Evolutionary conservation across 768 basidiomycete species (phyloP), one percentile per base, ranked within the genome.

Genomic region (Steccherinum ochraceum): DNA sequence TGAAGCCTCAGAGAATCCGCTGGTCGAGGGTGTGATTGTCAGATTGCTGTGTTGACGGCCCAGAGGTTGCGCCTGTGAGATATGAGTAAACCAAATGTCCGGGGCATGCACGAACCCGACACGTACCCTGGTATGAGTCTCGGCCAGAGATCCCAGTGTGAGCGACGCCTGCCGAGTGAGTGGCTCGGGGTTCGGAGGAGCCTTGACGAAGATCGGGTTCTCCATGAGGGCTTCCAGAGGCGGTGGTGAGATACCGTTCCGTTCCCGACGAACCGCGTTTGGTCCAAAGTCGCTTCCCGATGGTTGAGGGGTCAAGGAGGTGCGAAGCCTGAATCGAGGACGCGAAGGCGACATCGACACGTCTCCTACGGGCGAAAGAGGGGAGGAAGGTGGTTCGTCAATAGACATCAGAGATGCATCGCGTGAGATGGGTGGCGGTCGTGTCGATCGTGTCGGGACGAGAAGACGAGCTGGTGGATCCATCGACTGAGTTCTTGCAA

Each of bases 231-330:
- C 55, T 24, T 75, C 73, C 24, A 89, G 65, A 4, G 85, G 75
- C 23, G 88, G 88, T 4, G 88, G 88, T 56, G 88, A 86, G 19
- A 84, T 84, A 26, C 67, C 64, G 55, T 84, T 78, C 57, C 82
- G 69, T 51, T 67, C 68, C 16, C 69, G 67, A 40, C 68, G 65
- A 18, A 65, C 61, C 7, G 69, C 71, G 23, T 65, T 62, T 12
- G 77, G 76, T 46, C 76, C 76, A 46, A 76, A 76, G 1, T 55
- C 59, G 18, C 64, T 59, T 13, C 67, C 69, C 18, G 69, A 63
- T 5, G 84, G 83, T 59, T 84, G 83, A 5, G 88, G 88, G 5
- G 86, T 88, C 53, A 86, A 70, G 10, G 84, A 84, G 19, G 79
- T 73, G 56, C 85, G 81, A 72, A 87, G 70, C 25, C 82, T 79